phyloP scores from a whole-genome alignment of 768 basidiomycete genomes.

The Mycena amicta region DNA sequence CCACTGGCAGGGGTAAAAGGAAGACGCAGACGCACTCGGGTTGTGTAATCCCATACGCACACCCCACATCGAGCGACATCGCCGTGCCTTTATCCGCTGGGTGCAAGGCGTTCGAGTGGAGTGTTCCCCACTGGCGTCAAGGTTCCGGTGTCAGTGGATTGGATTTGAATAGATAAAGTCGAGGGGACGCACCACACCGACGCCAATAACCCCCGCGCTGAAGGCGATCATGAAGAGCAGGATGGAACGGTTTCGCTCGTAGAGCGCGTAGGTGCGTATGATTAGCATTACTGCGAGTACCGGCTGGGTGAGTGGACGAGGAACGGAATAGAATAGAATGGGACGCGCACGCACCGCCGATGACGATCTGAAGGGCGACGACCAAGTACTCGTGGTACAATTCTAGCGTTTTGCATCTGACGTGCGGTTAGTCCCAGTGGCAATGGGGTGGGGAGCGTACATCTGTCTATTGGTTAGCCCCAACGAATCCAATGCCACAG shows the following conservation, averaged over 20 bases:
- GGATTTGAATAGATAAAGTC: too few species aligned
- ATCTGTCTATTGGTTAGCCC: too few species aligned
- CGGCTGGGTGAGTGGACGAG: neutral
- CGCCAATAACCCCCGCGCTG: slow-evolving; percentile 20
- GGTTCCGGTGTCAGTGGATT: too few species aligned
- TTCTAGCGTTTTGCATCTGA: slow-evolving; percentile 31
- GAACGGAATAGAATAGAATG: neutral
- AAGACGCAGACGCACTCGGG: too few species aligned
- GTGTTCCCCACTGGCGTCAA: too few species aligned
- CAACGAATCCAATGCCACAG: neutral
- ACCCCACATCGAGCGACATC: too few species aligned
- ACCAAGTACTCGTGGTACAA: slow-evolving; percentile 38
- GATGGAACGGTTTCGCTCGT: slow-evolving; percentile 35
- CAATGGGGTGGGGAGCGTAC: too few species aligned
- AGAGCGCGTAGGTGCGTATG: slow-evolving; percentile 47
- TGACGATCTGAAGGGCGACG: slow-evolving; percentile 35
- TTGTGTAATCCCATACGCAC: too few species aligned
- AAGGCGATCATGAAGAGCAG: slow-evolving; percentile 30
- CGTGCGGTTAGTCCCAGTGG: neutral
- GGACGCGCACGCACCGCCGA: slow-evolving; percentile 31
- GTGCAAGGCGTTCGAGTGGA: too few species aligned
- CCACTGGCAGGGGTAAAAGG: too few species aligned
- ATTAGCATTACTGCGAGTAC: slow-evolving; percentile 36
- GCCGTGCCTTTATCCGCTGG: too few species aligned
- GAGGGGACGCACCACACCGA: slow-evolving; percentile 37